Base-by-base conservation (phyloP, 257 asterid species). In the Scutellaria barbata region DNA sequence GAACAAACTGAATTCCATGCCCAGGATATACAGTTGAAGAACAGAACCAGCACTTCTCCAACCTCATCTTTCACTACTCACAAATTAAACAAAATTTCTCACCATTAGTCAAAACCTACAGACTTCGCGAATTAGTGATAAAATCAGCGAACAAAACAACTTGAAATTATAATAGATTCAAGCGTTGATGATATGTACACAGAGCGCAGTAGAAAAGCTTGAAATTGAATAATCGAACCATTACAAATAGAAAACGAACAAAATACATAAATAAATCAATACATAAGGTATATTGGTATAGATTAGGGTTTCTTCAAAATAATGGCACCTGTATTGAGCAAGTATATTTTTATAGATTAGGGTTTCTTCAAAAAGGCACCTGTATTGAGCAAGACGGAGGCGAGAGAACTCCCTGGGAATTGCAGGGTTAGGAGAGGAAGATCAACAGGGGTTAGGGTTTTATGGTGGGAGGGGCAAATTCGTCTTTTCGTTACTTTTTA, bases 1-100 rank as follows among this genome's bases (percentile, higher is more conserved):
- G 90, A 54, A 92, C 98, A 79, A 71, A 92, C 45, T 92, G 98
- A 67, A 92, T 92, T 20, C 96, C 98, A 56, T 92, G 98, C 48
- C 98, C 96, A 0, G 96, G 96, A 66, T 90, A 90, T 5, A 90
- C 14, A 2, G 90, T 87, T 22, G 96, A 89, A 74, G 98, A 92
- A 82, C 98, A 92, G 77, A 92, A 89, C 96, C 96, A 92, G 69
- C 98, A 92, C 39, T 89, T 92, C 74, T 92, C 98, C 84, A 92
- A 81, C 89, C 98, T 90, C 96, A 92, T 92, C 66, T 81, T 61
- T 71, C 72, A 39, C 76, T 72, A 68, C 61, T n/a, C 67, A 55
- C 3, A 45, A 35, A 9, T 22, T 4, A 52, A 10, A 56, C 14
- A n/a, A 68, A 7, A 22, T 7, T 3, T 18, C 25, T 33, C 47